A percentile compares a stretch with the other conserved stretches of the same genome.
Conservation (phyloP, 352 stramenopile genomes). For the Detonula confervacea region DNA sequence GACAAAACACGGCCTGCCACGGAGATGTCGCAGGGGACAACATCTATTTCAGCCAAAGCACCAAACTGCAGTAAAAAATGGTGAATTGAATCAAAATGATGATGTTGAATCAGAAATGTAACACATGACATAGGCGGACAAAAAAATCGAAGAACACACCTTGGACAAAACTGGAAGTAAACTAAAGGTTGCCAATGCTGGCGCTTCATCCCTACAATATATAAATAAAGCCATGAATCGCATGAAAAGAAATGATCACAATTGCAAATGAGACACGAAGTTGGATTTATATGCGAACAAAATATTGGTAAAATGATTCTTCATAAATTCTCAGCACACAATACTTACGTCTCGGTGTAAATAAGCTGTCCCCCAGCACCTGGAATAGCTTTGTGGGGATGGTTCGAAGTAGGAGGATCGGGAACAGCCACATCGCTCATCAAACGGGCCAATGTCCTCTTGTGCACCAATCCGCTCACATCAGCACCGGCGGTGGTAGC, state of each 20-base stretch:
- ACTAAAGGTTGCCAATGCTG: slow-evolving; percentile 86
- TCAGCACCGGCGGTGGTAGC: background rate
- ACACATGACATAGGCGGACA: background rate
- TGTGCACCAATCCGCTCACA: background rate
- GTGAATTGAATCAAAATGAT: background rate
- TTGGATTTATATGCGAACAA: too few species aligned
- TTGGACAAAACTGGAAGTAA: slow-evolving; percentile 83
- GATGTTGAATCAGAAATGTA: slow-evolving; percentile 5
- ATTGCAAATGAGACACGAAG: background rate
- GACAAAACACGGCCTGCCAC: slow-evolving; percentile 83
- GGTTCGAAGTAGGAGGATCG: slow-evolving; percentile 72
- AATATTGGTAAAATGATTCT: too few species aligned
- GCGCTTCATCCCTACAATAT: slow-evolving; percentile 80
- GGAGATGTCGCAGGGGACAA: slow-evolving; percentile 85
- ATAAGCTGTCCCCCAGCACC: slow-evolving; percentile 76
- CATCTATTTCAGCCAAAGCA: slow-evolving; percentile 71
- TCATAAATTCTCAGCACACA: background rate
- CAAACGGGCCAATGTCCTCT: slow-evolving; percentile 36
- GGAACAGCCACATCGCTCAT: slow-evolving; percentile 56
- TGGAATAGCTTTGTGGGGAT: slow-evolving; percentile 64
- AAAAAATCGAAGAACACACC: slow-evolving; percentile 31
- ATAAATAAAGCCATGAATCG: background rate
- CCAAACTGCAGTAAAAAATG: slow-evolving; percentile 58
- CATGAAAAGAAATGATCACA: too few species aligned
- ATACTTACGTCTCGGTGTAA: slow-evolving; percentile 83